Evolutionary conservation across 2,329 filamentous ascomycete species (phyloP).

Genomic region (Calcarisporium arbuscula): DNA sequence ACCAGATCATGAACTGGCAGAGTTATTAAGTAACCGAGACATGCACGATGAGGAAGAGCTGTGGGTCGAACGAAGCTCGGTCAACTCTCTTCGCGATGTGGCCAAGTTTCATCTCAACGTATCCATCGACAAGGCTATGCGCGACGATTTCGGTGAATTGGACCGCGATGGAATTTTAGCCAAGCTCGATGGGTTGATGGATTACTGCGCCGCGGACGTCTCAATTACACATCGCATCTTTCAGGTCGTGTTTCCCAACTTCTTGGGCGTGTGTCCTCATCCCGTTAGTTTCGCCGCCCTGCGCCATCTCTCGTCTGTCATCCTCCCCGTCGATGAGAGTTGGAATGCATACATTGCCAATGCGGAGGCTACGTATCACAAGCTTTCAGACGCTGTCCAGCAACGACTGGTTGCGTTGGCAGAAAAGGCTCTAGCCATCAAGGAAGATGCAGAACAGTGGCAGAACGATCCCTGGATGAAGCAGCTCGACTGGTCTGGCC

Average conservation of each 20-base stretch:
- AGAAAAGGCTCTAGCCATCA: constrained; percentile 70
- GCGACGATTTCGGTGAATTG: constrained; percentile 81
- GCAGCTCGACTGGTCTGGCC: constrained; percentile 93
- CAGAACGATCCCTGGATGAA: constrained; percentile 80
- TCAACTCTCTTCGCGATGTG: constrained; percentile 92
- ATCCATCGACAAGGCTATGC: constrained; percentile 80
- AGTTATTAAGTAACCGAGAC: constrained; percentile 61
- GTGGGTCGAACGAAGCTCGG: constrained; percentile 90
- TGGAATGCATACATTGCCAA: constrained; percentile 83
- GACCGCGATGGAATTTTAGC: constrained; percentile 63
- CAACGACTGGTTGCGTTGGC: constrained; percentile 67
- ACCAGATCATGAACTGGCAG: constrained; percentile 63
- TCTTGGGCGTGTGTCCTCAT: constrained; percentile 85
- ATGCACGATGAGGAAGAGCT: constrained; percentile 87
- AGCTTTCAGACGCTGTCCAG: constrained; percentile 69
- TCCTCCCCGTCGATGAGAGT: constrained; percentile 78
- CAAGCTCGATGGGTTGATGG: constrained; percentile 74
- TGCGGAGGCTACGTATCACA: constrained; percentile 77
- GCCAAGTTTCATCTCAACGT: constrained; percentile 93
- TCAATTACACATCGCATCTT: constrained; percentile 91
- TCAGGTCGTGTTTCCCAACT: constrained; percentile 85
- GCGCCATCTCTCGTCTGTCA: constrained; percentile 86
- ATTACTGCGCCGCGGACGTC: constrained; percentile 95
- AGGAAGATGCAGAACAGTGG: constrained; percentile 63
- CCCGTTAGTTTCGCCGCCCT: constrained; percentile 95